Base-by-base conservation (phyloP, 129 eudicot genomes). In the Flaveria brownii region DNA sequence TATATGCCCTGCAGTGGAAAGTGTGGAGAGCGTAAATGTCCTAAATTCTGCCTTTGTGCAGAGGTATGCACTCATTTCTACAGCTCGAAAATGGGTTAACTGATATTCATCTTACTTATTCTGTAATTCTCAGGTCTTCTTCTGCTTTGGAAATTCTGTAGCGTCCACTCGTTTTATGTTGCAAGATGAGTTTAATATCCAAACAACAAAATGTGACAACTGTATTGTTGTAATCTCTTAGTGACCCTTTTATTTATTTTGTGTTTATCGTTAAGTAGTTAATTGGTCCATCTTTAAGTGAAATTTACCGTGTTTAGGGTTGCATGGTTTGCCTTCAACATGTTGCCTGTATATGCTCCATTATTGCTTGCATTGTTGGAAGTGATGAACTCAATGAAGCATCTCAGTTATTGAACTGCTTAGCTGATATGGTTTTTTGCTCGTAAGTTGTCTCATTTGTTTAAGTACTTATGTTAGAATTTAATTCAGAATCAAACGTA, bases 161-260 rank as follows among this genome's bases (percentile, higher is more conserved):
- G 98, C 98, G 49, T 85, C 96, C 51, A 93, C 98, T 28, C 89
- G 98, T 30, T 93, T 90, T 76, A 56, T 93, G 88, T 71, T 93
- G 89, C 98, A 93, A 85, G 98, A 93, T 62, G 91, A 93, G 87
- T 93, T 93, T 76, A 83, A 93, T 89, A 90, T 93, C 55, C 97
- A 93, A 76, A 93, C 98, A 70, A 88, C 98, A 1, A 83, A 88
- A 81, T 93, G 97, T 75, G 97, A 93, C 56, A 93, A 93, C 43
- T 93, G 98, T 84, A 93, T 93, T 61, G 87, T 93, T 78, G 98
- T 93, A 52, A 72, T 73, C 71, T 83, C 80, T 80, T 68, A 25
- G 73, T 60, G 45, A 78, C 43, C 77, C 77, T 43, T 56, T 56
- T 18, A 25, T 9, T 18, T 55, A 9, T 28, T 11, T 41, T 26